Evolutionary conservation across 2,329 filamentous ascomycete species (phyloP), one percentile per base, ranked within the genome.

Genomic region (Fusarium longipes): DNA sequence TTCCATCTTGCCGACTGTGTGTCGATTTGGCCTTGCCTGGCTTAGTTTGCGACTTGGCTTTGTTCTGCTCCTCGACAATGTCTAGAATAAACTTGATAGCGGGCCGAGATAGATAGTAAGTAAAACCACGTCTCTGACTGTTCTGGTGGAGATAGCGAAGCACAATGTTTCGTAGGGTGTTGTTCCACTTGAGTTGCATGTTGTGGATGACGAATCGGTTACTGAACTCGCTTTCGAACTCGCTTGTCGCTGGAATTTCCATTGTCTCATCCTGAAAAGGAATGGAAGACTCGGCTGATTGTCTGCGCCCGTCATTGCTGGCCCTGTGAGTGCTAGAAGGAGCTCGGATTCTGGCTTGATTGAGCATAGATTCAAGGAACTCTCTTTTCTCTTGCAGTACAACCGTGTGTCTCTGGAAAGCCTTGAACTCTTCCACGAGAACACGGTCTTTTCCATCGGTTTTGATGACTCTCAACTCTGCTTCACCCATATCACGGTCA

Each of bases 171-270:
- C 96, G 89, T 35, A 99, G 81, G 12, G 94, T 88, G 73, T 99
- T 99, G 81, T 97, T 98, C 96, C 96, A 99, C 78, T 99, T 99
- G 57, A 99, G 82, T 74, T 99, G 96, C 76, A 96, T 87, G 73
- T 99, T 99, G 82, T 99, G 96, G 51, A 99, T 91, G 71, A 98
- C 95, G 81, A 99, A 99, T 3, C 96, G 91, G 75, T 99, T 99
- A 77, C 96, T 96, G 83, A 97, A 99, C 76, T 98, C 94, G 77
- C 92, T 97, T 47, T 92, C 90, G 70, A 95, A 95, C 68, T 97
- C 93, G 17, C 91, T 87, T 5, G 90, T 87, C 1, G 90, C 87
- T 4, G 89, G 88, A 3, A 90, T 86, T 66, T 93, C 89, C 52
- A 91, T 82, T 15, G 84, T 86, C 20, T 84, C 85, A 36, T 86